phyloP scores from a whole-genome alignment of 1,284 basidiomycete genomes.

The Quambalaria eucalypti region DNA sequence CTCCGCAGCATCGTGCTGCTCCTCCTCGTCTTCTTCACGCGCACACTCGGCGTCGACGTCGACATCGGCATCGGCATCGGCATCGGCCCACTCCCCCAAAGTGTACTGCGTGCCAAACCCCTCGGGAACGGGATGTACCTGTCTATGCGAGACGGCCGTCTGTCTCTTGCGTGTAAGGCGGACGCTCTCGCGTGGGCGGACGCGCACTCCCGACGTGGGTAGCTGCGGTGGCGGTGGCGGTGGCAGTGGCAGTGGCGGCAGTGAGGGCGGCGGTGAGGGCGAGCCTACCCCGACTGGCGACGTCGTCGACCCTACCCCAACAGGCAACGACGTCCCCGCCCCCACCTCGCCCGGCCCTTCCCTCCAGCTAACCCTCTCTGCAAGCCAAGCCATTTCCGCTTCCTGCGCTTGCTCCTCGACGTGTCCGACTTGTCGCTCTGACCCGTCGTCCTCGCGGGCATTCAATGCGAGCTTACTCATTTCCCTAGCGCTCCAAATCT shows the following conservation, averaged over 20 bases:
- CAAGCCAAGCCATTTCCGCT: conserved; percentile 36
- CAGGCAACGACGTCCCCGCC: no score
- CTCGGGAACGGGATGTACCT: conserved; percentile 39
- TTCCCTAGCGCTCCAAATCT: conserved; percentile 43
- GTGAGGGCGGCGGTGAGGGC: neutral
- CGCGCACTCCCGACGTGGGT: no score
- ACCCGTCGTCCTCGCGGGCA: neutral
- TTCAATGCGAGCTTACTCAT: conserved; percentile 35
- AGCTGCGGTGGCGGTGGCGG: no score
- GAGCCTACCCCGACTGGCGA: neutral
- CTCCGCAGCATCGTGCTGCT: no score
- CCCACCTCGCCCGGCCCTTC: conserved; percentile 5
- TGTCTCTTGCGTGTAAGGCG: neutral
- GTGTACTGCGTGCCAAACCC: conserved; percentile 46
- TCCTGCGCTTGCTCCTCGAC: conserved; percentile 41
- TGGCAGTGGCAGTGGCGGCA: neutral
- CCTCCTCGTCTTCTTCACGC: no score
- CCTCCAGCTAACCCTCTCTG: conserved; percentile 37
- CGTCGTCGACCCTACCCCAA: neutral
- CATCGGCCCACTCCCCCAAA: conserved; percentile 9
- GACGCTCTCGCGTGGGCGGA: neutral
- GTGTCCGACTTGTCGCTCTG: conserved; percentile 36
- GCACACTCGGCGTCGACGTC: neutral
- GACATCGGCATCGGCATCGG: neutral
- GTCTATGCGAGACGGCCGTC: conserved; percentile 26